Evolutionary conservation across 495 filamentous ascomycete genomes (phyloP).

Genomic region (Astrocystis sublimbata): DNA sequence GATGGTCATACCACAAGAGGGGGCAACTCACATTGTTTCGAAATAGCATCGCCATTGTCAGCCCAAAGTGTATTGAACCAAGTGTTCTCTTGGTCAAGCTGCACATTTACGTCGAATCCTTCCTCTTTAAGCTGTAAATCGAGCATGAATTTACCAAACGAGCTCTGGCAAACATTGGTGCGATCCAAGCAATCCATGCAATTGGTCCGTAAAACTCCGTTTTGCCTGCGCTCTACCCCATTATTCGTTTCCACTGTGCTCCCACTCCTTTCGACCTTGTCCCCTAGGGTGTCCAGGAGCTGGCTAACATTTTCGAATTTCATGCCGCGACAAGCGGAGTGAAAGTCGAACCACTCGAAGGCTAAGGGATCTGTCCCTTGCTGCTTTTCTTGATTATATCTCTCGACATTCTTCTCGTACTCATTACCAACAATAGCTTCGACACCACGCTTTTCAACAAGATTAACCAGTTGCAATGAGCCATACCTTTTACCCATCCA

Average conservation of each 20-base stretch:
- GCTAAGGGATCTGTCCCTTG: conserved; percentile 29
- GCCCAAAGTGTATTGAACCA: conserved; percentile 98
- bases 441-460: conserved; percentile 83
- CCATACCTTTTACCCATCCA: conserved; percentile 68
- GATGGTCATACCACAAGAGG: neutral
- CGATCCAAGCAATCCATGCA: conserved; percentile 98
- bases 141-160: conserved; percentile 73
- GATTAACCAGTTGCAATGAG: conserved; percentile 70
- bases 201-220: conserved; percentile 81
- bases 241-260: conserved; percentile 60
- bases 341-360: conserved; percentile 99
- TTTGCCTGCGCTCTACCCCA: conserved; percentile 55
- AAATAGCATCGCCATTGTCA: conserved; percentile 83
- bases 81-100: conserved; percentile 68
- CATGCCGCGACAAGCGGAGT: conserved; percentile 88
- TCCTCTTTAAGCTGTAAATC: conserved; percentile 74
- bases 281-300: conserved; percentile 68
- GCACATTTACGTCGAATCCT: conserved; percentile 67
- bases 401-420: conserved; percentile 65
- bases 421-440: conserved; percentile 76
- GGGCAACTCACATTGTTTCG: conserved; percentile 53
- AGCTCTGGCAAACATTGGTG: conserved; percentile 91
- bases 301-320: conserved; percentile 90
- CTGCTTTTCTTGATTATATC: conserved; percentile 62
- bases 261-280: conserved; percentile 63